phyloP scores from a whole-genome alignment of 2,329 filamentous ascomycete genomes.

The Coniochaeta ligniaria region DNA sequence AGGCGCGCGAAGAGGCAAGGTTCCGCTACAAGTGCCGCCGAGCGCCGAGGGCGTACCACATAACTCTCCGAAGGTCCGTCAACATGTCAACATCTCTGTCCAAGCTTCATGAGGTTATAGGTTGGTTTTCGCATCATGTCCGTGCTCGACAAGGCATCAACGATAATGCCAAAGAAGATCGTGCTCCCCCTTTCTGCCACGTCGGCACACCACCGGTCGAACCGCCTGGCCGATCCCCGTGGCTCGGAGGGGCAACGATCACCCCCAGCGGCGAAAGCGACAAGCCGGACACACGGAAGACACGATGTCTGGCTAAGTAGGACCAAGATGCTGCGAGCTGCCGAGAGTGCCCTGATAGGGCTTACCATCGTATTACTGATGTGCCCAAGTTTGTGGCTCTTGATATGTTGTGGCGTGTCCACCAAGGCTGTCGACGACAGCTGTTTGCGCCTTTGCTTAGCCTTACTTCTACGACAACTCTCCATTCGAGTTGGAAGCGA shows the following conservation, averaged over 20 bases:
- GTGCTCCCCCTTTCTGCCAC: background rate
- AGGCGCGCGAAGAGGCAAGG: background rate
- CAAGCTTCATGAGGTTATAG: background rate
- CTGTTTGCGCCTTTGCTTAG: background rate
- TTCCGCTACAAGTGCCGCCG: background rate
- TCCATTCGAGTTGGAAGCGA: background rate
- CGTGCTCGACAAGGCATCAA: background rate
- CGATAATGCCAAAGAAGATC: background rate
- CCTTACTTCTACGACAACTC: background rate
- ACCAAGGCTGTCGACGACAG: background rate
- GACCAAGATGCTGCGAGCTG: background rate
- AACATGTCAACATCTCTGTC: background rate
- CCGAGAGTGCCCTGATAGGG: background rate
- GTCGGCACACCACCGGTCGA: background rate
- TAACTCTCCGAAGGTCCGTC: background rate
- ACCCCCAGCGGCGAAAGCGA: background rate
- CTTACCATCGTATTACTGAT: background rate
- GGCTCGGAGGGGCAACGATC: background rate
- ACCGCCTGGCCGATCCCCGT: background rate
- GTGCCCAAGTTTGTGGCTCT: background rate
- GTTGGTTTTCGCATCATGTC: background rate
- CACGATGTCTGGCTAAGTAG: background rate
- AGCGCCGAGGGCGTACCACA: background rate
- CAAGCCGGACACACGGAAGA: background rate
- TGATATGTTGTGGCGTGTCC: background rate